Conservation (phyloP, 2,329 filamentous ascomycete species). For the Fusarium sp. region DNA sequence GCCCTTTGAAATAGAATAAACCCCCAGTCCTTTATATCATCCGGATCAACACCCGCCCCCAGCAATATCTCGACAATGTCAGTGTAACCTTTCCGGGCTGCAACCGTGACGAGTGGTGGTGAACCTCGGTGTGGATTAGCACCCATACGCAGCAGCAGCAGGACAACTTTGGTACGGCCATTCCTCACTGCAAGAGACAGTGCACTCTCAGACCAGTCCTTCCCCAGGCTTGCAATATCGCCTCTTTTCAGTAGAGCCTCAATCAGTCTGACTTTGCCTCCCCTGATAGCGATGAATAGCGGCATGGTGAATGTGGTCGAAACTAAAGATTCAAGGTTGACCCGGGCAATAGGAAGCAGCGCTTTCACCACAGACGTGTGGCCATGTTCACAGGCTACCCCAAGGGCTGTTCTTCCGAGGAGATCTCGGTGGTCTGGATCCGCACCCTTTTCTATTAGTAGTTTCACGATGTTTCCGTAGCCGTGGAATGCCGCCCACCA, state of each 20-base stretch:
- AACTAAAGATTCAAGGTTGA: not conserved
- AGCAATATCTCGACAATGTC: not conserved
- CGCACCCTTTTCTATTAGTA: not conserved
- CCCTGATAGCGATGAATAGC: not conserved
- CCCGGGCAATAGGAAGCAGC: not conserved
- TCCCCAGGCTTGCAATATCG: not conserved
- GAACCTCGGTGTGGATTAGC: not conserved
- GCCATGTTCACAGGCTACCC: not conserved
- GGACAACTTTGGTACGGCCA: not conserved
- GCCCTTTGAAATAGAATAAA: not conserved
- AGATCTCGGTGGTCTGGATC: not conserved
- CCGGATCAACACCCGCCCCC: not conserved
- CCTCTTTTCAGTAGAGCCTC: not conserved
- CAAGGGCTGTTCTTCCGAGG: not conserved
- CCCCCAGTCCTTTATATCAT: not conserved
- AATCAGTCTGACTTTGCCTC: not conserved
- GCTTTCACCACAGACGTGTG: not conserved
- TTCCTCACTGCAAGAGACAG: not conserved
- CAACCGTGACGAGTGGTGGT: not conserved
- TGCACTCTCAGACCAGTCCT: not conserved
- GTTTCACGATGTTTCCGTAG: constrained; percentile 12
- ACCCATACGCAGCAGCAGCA: not conserved
- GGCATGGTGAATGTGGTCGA: too few relatives aligned
- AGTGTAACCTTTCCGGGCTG: not conserved
- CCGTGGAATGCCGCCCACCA: constrained; percentile 22